Evolutionary conservation across 352 stramenopile species (phyloP).

Genomic region (Phytophthora syringae): DNA sequence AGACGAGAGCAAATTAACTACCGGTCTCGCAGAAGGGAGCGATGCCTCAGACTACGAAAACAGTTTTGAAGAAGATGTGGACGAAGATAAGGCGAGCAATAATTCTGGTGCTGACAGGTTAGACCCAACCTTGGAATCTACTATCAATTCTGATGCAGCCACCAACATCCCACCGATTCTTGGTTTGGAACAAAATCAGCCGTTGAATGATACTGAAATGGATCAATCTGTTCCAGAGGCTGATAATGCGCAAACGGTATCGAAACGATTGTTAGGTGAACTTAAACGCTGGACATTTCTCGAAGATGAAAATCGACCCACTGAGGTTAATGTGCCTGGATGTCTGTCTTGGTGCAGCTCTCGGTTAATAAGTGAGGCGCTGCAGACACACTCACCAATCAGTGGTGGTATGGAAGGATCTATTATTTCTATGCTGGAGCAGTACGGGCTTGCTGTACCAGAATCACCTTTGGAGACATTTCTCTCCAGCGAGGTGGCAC

Average conservation of each 20-base stretch:
- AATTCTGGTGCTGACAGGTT: neutral
- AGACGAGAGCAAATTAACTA: slow-evolving; percentile 16
- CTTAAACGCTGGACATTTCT: slow-evolving; percentile 37
- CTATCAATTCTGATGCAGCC: neutral
- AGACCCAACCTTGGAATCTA: neutral
- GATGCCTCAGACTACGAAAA: slow-evolving; percentile 51
- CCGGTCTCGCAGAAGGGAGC: slow-evolving; percentile 16
- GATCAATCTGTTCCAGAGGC: slow-evolving; percentile 10
- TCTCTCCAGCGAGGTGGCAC: slow-evolving; percentile 31
- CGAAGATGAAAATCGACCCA: slow-evolving; percentile 26
- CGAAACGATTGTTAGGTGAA: slow-evolving; percentile 31
- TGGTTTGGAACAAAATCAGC: slow-evolving; percentile 2
- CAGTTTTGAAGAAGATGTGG: slow-evolving; percentile 55
- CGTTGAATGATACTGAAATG: neutral
- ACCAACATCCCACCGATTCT: neutral
- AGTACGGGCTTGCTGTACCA: slow-evolving; percentile 33
- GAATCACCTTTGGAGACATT: slow-evolving; percentile 25
- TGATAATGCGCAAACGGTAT: slow-evolving; percentile 12
- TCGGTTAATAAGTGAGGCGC: slow-evolving; percentile 11
- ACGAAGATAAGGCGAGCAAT: slow-evolving; percentile 15
- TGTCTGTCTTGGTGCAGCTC: slow-evolving; percentile 31
- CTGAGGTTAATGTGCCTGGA: slow-evolving; percentile 16
- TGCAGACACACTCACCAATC: slow-evolving; percentile 26
- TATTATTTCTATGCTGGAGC: slow-evolving; percentile 37
- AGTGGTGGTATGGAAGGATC: slow-evolving; percentile 30